Evolutionary conservation across 2,329 filamentous ascomycete genomes (phyloP), one percentile per base, ranked within the genome.

Genomic region (Mycogone perniciosa): DNA sequence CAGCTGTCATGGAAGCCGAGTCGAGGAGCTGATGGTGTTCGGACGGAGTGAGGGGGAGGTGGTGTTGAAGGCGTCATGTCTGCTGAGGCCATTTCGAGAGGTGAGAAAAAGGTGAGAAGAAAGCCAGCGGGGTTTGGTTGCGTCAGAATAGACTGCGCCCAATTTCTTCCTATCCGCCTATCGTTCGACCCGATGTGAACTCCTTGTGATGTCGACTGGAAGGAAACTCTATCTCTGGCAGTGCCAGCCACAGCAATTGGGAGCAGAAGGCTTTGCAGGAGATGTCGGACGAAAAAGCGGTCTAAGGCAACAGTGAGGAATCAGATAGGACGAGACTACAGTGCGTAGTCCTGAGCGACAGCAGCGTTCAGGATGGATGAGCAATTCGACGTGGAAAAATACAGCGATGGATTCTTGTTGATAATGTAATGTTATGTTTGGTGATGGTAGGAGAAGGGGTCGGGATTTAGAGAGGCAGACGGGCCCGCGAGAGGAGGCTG

Each of bases 1-100:
- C 84, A 90, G 56, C 75, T 70, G 67, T 91, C 86, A 57, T 76
- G 74, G 60, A 76, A 82, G 35, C 86, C 86, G 62, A 82, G 78
- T 53, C 78, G 79, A 44, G 87, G 87, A 50, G 86, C 83, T 38
- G 80, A 79, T 54, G 87, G 87, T 44, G 84, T 88, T 64, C 74
- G 81, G 55, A 86, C 69, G 56, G 71, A 70, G 39, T 72, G 67
- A 35, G 79, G 73, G 56, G 81, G 82, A 46, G 84, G 79, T 57
- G 85, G 84, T 40, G 85, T 87, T 47, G 73, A 67, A 48, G 76
- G 60, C 50, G 58, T 56, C 44, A 54, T 54, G 39, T 57, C 57
- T 47, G 52, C 53, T 46, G 58, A 58, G 44, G 59, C 59, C 65
- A 68, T 68, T 7, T 47, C 63, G 59, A 58, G 31, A 30, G 5